Percentiles rank a stretch among this genome's conserved stretches.
phyloP scores from a whole-genome alignment of 1,139 yeast genomes.

The Hansenula sp. region DNA sequence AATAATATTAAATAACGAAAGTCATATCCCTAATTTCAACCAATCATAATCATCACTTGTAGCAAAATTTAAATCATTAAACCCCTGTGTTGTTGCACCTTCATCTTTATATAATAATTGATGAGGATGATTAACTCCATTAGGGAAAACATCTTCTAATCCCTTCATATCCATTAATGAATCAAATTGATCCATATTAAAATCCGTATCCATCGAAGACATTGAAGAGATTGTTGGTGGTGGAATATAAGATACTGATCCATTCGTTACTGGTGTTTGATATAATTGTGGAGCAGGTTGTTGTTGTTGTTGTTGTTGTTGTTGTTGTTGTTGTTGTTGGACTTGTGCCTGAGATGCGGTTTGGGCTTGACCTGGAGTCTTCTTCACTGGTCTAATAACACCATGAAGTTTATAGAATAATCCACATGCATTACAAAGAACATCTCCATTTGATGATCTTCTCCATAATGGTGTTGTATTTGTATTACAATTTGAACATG shows the following conservation, averaged over 20 bases:
- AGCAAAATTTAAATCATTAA: too few relatives aligned
- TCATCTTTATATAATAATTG: too few relatives aligned
- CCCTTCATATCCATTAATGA: neutral
- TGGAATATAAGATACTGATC: neutral
- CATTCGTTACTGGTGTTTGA: neutral
- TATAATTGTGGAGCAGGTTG: neutral
- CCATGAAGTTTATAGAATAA: slow-evolving; percentile 85
- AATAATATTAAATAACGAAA: too few relatives aligned
- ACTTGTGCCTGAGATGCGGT: slow-evolving; percentile 47
- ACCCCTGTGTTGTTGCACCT: too few relatives aligned
- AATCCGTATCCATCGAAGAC: neutral
- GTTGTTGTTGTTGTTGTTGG: neutral
- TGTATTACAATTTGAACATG: slow-evolving; percentile 82
- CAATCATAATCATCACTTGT: slow-evolving; percentile 7
- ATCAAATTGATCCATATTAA: neutral
- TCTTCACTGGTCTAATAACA: slow-evolving; percentile 68
- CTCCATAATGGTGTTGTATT: slow-evolving; percentile 93
- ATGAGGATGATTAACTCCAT: too few relatives aligned
- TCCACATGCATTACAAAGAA: slow-evolving; percentile 92
- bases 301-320: neutral
- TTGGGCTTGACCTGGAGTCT: slow-evolving; percentile 39
- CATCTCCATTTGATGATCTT: slow-evolving; percentile 83
- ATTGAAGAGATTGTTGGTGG: neutral
- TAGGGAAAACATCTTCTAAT: too few relatives aligned
- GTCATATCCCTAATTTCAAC: slow-evolving; percentile 7